Evolutionary conservation across 257 asterid species (phyloP), one percentile per base, ranked within the genome.

Genomic region (Ophiorrhiza pumila): DNA sequence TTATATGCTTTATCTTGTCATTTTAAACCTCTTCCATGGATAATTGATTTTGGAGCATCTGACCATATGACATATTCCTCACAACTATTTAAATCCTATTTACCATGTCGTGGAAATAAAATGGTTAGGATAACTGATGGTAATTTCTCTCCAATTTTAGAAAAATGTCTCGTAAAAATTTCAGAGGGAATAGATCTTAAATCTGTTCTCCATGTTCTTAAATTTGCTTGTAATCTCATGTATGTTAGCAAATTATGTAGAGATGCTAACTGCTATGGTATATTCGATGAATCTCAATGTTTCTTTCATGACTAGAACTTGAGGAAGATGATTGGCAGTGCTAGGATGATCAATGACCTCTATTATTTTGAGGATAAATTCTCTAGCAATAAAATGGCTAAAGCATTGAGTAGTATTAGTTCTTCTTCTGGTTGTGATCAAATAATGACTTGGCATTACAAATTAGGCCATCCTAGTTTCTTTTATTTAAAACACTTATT

Each of bases 131-230:
- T n/a, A n/a, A n/a, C n/a, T n/a, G n/a, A n/a, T n/a, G n/a, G n/a
- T n/a, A n/a, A n/a, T n/a, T n/a, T n/a, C n/a, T n/a, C n/a, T n/a
- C n/a, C n/a, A n/a, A n/a, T n/a, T n/a, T n/a, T n/a, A n/a, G n/a
- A n/a, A n/a, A n/a, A n/a, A n/a, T n/a, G n/a, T n/a, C n/a, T n/a
- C n/a, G n/a, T n/a, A n/a, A n/a, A n/a, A n/a, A n/a, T n/a, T n/a
- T n/a, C n/a, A n/a, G n/a, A n/a, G n/a, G n/a, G 75, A 2, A 29
- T 68, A 43, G 74, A 68, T 1, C 70, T 64, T 42, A 75, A 57
- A 67, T 69, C 68, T 18, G 0, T 22, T 1, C 45, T n/a, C n/a
- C n/a, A n/a, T n/a, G n/a, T n/a, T n/a, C n/a, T n/a, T n/a, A n/a
- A n/a, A n/a, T n/a, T n/a, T n/a, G n/a, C n/a, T n/a, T n/a, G n/a